A percentile compares a stretch with the other conserved stretches of the same genome.
Evolutionary conservation across 257 asterid species (phyloP).

Genomic region (Jacaranda copaia): DNA sequence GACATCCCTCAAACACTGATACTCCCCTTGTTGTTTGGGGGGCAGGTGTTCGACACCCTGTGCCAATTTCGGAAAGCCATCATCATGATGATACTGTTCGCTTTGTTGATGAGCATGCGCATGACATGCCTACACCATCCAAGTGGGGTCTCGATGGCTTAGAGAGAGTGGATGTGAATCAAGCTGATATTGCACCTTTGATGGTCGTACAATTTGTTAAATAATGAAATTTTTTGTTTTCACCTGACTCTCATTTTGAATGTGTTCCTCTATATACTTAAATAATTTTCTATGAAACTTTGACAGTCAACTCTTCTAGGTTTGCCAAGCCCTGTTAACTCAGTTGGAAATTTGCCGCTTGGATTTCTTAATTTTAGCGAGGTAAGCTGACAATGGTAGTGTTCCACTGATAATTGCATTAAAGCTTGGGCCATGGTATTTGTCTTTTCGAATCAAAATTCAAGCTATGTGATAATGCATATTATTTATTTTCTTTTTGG

Average conservation of each 20-base stretch:
- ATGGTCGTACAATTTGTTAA: slow-evolving; percentile 67
- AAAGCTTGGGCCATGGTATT: slow-evolving; percentile 29
- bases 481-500: slow-evolving; percentile 22
- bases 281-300: slow-evolving; percentile 37
- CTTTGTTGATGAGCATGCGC: slow-evolving; percentile 88
- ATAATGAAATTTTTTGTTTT: slow-evolving; percentile 18
- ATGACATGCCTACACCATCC: slow-evolving; percentile 84
- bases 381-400: slow-evolving; percentile 53
- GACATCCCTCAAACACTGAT: slow-evolving; percentile 94
- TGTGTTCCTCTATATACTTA: slow-evolving; percentile 30
- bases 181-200: slow-evolving; percentile 97
- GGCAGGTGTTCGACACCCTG: slow-evolving; percentile 77
- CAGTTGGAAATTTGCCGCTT: slow-evolving; percentile 94
- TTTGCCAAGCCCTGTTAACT: slow-evolving; percentile 90
- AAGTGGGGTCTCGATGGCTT: slow-evolving; percentile 93
- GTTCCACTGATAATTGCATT: slow-evolving; percentile 7
- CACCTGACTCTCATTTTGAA: slow-evolving; percentile 7
- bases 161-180: slow-evolving; percentile 94
- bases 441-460: slow-evolving; percentile 19
- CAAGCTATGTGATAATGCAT: neutral
- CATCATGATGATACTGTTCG: slow-evolving; percentile 56
- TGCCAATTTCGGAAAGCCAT: slow-evolving; percentile 50
- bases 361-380: slow-evolving; percentile 67
- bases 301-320: slow-evolving; percentile 95
- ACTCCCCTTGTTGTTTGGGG: slow-evolving; percentile 99